phyloP scores from a whole-genome alignment of 1,284 basidiomycete species.

The Ganoderma resinaceum region DNA sequence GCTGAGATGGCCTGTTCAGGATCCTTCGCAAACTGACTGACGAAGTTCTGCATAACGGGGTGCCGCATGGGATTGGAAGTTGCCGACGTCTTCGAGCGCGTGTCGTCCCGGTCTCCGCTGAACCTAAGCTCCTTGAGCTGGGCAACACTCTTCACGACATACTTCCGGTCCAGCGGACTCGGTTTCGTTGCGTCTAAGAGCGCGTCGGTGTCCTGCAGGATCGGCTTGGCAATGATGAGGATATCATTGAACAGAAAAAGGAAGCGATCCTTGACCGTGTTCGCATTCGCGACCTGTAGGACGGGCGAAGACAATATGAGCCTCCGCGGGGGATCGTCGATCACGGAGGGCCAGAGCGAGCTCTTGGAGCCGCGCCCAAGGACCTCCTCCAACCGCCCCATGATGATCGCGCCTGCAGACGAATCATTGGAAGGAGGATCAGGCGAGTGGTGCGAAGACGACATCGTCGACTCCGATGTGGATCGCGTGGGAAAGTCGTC shows the following conservation, averaged over 20 bases:
- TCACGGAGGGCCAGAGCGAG: constrained; percentile 64
- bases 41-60: constrained; percentile 72
- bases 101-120: constrained; percentile 68
- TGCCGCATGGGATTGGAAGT: constrained; percentile 51
- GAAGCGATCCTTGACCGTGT: constrained; percentile 96
- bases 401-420: constrained; percentile 51
- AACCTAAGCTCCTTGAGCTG: constrained; percentile 77
- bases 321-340: constrained; percentile 89
- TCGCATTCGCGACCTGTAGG: constrained; percentile 91
- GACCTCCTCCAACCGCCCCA: constrained; percentile 75
- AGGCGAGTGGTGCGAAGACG: constrained; percentile 52
- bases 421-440: constrained; percentile 38
- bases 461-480: constrained; percentile 52
- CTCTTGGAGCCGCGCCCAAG: constrained; percentile 66
- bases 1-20: constrained; percentile 74
- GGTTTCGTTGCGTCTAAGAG: constrained; percentile 66
- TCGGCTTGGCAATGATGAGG: constrained; percentile 84
- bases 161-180: constrained; percentile 80
- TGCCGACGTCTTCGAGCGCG: constrained; percentile 50
- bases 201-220: constrained; percentile 67
- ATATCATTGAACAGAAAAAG: constrained; percentile 96
- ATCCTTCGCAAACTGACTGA: constrained; percentile 77
- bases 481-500: constrained; percentile 63
- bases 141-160: constrained; percentile 88
- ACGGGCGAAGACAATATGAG: constrained; percentile 87